Base-by-base conservation (phyloP, 225 moss, liverwort and hornwort species). In the Pseudoscleropodium purum region DNA sequence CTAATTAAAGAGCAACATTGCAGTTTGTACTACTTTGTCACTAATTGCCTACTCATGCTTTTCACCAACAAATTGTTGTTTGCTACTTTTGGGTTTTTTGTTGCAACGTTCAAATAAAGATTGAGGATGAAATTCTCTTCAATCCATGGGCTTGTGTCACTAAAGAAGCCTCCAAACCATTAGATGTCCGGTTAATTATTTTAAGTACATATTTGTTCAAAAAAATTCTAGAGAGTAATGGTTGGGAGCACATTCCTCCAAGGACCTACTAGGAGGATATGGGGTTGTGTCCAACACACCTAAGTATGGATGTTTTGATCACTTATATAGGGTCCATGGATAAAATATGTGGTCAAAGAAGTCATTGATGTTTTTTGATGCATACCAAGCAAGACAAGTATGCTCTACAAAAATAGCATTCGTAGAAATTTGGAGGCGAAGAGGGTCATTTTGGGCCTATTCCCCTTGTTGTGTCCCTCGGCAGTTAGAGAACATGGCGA, bases 211-310 rank as follows among this genome's bases (percentile, higher is more conserved):
- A 7, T 6, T 63, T 5, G 4, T 1, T 30, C 5, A 5, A 26
- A 61, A 60, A 60, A 7, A 63, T 63, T 63, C n/a, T n/a, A n/a
- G n/a, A n/a, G n/a, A n/a, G n/a, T n/a, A n/a, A n/a, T n/a, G n/a
- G n/a, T n/a, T n/a, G n/a, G n/a, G n/a, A n/a, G n/a, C n/a, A n/a
- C n/a, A n/a, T n/a, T n/a, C 63, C 30, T 63, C 13, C 7, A 4
- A 30, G 15, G 7, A 1, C 0, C 3, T 5, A 3, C 7, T 63
- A 15, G 30, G 4, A 30, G 7, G 64, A 0, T 8, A 16, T 64
- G 64, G 0, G 0, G 5, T 1, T 64, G 0, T 8, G 1, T 0
- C 5, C 16, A 33, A 17, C 1, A 0, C 2, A 1, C 7, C 2
- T 17, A 17, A 31, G 7, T 64, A 8, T 5, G 0, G 8, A 1